Percentiles rank a stretch among this genome's conserved stretches.
phyloP scores from a whole-genome alignment of 495 filamentous ascomycete genomes.

The Geoglossum glabrum region DNA sequence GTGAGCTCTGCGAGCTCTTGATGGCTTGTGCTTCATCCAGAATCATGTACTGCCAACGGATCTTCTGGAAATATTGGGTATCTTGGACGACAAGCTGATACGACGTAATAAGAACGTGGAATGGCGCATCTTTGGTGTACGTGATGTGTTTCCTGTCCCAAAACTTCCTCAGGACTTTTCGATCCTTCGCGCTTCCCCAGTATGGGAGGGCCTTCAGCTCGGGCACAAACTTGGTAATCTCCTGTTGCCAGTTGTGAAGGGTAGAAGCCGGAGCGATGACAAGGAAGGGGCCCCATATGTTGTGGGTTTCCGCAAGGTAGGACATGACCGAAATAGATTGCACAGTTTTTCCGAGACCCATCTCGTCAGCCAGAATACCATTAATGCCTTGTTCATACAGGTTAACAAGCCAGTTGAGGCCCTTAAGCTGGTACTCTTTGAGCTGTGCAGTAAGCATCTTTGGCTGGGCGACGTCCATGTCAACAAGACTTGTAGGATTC shows the following conservation, averaged over 20 bases:
- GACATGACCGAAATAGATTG: constrained; percentile 99
- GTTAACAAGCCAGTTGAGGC: constrained; percentile 97
- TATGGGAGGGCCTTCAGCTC: constrained; percentile 88
- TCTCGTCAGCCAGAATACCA: constrained; percentile 94
- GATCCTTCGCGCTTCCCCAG: constrained; percentile 87
- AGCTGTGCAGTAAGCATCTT: constrained; percentile 83
- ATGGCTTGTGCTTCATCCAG: constrained; percentile 96
- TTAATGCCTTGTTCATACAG: constrained; percentile 99
- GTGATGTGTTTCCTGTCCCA: constrained; percentile 97
- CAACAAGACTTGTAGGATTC: constrained; percentile 85
- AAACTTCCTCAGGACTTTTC: constrained; percentile 92
- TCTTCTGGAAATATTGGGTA: constrained; percentile 92
- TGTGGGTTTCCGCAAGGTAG: constrained; percentile 88
- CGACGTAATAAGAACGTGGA: constrained; percentile 91
- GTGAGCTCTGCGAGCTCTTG: constrained; percentile 88
- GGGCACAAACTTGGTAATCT: constrained; percentile 86
- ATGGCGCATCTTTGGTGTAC: constrained; percentile 77
- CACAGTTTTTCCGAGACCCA: constrained; percentile 98
- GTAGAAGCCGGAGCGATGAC: constrained; percentile 94
- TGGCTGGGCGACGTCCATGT: constrained; percentile 83
- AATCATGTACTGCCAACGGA: constrained; percentile 99
- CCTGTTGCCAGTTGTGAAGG: constrained; percentile 97
- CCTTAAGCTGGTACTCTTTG: constrained; percentile 97
- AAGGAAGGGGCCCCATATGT: constrained; percentile 96
- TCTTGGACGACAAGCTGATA: constrained; percentile 95